phyloP scores from a whole-genome alignment of 2,329 filamentous ascomycete genomes.

The Hypoxylon sp. region DNA sequence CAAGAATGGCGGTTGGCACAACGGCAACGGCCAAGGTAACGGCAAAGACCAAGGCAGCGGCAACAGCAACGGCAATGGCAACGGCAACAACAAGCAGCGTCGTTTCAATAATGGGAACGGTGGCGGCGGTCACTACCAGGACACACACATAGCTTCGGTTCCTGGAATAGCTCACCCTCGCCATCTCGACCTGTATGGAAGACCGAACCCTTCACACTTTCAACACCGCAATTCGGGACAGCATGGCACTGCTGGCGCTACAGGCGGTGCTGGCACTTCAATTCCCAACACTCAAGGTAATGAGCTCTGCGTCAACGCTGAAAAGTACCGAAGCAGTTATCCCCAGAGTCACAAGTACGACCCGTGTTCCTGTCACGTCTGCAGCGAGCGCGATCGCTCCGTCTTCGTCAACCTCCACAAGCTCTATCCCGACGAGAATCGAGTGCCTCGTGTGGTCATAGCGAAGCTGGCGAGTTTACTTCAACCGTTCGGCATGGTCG shows the following conservation, averaged over 20 bases:
- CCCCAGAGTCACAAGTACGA: slow-evolving; percentile 25
- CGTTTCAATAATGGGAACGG: not conserved
- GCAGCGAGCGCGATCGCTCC: slow-evolving; percentile 26
- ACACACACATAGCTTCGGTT: not conserved
- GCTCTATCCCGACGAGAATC: not conserved
- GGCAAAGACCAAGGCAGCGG: not conserved
- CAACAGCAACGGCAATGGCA: not conserved
- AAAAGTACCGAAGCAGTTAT: fast-evolving
- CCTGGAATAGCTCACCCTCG: not conserved
- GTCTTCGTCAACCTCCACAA: slow-evolving; percentile 27
- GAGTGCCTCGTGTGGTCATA: not conserved
- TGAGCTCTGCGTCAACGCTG: slow-evolving; percentile 30
- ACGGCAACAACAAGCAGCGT: too few relatives aligned
- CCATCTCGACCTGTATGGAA: not conserved
- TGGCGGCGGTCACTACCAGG: not conserved
- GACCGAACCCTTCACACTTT: too few relatives aligned
- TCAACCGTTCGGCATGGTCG: slow-evolving; percentile 29
- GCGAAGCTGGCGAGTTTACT: slow-evolving; percentile 17
- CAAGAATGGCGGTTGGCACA: not conserved
- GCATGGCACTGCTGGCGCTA: too few relatives aligned
- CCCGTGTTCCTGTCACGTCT: slow-evolving; percentile 34
- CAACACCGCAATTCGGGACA: not conserved
- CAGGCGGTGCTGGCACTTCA: not conserved
- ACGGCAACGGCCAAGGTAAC: not conserved
- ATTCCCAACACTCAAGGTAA: not conserved